Base-by-base conservation (phyloP, 2,329 filamentous ascomycete species). In the Colletotrichum incanum region DNA sequence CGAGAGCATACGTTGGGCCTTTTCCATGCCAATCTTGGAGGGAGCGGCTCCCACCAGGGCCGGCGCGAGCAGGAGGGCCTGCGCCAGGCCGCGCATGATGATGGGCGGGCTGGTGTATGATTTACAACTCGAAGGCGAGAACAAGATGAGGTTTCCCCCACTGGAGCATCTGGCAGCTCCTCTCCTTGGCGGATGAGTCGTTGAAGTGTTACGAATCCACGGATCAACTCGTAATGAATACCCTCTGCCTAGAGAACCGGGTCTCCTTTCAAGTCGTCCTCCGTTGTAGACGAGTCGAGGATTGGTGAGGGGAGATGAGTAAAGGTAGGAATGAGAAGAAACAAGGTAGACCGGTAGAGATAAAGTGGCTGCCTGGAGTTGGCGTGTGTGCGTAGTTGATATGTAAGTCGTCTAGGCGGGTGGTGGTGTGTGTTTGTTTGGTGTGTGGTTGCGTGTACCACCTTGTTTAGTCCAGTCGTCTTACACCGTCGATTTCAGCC, bases 21-120 rank as follows among this genome's bases (percentile, higher is more conserved):
- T 67, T 28, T 62, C 34, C 5, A 41, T 18, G 8, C 34, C 64
- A 9, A 71, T 58, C 50, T 43, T 43, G 64, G 68, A 68, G 11
- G 68, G 68, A 6, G 78, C 76, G 67, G 78, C 78, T 54, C 75
- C 75, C 41, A 77, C 79, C 76, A 84, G 76, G 76, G 77, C 78
- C 75, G 82, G 80, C 75, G 78, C 80, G 76, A 80, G 70, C 62
- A 83, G 73, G 74, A 83, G 76, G 68, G 78, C 77, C 56, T 67
- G 56, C 64, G 64, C 68, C 56, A 71, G 64, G 64, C 56, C 68
- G 34, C 68, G 68, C 68, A 71, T 71, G 56, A 71, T 68, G 56
- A 71, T 62, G 56, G 64, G 47, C 55, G 64, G 43, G 34, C 45
- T 18, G 59, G 14, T n/a, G 59, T 45, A 34, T 31, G 14, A 12